Base-by-base conservation (phyloP, 257 asterid species). In the Plectranthus barbatus region DNA sequence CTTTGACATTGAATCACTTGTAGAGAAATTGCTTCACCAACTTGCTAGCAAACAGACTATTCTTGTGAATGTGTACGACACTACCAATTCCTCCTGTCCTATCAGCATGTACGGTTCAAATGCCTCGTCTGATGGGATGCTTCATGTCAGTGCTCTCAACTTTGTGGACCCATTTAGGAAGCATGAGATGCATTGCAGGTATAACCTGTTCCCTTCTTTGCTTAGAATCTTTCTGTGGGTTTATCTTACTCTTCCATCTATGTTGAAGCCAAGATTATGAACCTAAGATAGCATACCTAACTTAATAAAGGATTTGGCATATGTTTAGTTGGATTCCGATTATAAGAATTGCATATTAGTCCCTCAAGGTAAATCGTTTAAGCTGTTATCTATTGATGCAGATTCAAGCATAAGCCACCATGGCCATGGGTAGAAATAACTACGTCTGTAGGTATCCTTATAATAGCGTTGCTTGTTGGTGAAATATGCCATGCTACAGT, bases 171-270 rank as follows among this genome's bases (percentile, higher is more conserved):
- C 97, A 1, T 82, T 82, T 72, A 73, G 96, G 64, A 90, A 80
- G 76, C 99, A 93, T 70, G 99, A 93, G 77, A 93, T 93, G 99
- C 95, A 77, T 59, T 93, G 99, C 99, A 77, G 99, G 99, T 93
- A 37, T 6, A 65, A 62, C 11, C 31, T 36, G 8, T 37, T 24
- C 44, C 23, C 40, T 41, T 29, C 49, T 45, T 51, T 48, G 24
- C 41, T 52, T 23, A 33, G 40, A 44, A 10, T 26, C 34, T 56
- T 13, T 56, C 39, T 37, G 68, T 56, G 19, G 39, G 6, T 13
- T 11, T 39, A 9, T 20, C 34, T 19, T 40, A 8, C 14, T 11
- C n/a, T n/a, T n/a, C n/a, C n/a, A n/a, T n/a, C n/a, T n/a, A n/a
- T n/a, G n/a, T n/a, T n/a, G n/a, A n/a, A n/a, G n/a, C n/a, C n/a